These are phyloP conservation scores for Epichloe baconii DNA, from an alignment of 2,329 filamentous ascomycete genomes.

Conservation along the genomic window DNA sequence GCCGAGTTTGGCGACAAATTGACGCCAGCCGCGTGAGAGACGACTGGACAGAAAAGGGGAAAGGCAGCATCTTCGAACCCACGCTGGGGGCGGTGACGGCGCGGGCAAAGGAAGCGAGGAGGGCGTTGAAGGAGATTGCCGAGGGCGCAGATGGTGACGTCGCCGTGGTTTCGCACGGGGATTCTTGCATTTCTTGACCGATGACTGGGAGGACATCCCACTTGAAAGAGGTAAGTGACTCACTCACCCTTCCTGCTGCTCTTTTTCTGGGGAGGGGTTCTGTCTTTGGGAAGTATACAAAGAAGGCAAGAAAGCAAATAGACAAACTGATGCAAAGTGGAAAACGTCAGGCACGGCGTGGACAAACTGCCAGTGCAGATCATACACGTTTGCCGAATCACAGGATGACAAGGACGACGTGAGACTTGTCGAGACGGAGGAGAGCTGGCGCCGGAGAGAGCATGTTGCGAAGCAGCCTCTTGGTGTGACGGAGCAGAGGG, in stretches of 20 bases:
- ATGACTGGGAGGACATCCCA: conserved; percentile 58
- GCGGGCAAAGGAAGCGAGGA: conserved; percentile 47
- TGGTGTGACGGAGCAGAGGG: conserved; percentile 32
- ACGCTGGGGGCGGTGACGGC: conserved; percentile 39
- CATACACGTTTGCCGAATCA: conserved; percentile 48
- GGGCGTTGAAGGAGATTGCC: conserved; percentile 38
- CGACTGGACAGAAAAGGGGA: conserved; percentile 59
- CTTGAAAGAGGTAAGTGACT: conserved; percentile 24
- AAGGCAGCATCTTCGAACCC: conserved; percentile 31
- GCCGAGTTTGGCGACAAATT: conserved; percentile 49
- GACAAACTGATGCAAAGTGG: not conserved
- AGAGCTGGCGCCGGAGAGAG: conserved; percentile 32
- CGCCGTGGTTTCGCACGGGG: conserved; percentile 72
- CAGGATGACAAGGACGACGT: conserved; percentile 35
- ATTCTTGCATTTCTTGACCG: conserved; percentile 72
- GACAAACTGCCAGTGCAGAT: conserved; percentile 60
- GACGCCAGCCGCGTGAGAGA: conserved; percentile 49
- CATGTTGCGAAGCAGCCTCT: conserved; percentile 25
- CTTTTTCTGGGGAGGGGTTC: too few relatives aligned
- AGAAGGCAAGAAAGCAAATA: not conserved
- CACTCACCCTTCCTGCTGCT: not conserved
- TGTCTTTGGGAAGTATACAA: not conserved
- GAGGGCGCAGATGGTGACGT: conserved; percentile 45
- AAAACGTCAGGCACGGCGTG: conserved; percentile 51
- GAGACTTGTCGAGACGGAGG: conserved; percentile 32